phyloP scores from a whole-genome alignment of 2,329 filamentous ascomycete species.

The Ceratocystis ficicola region DNA sequence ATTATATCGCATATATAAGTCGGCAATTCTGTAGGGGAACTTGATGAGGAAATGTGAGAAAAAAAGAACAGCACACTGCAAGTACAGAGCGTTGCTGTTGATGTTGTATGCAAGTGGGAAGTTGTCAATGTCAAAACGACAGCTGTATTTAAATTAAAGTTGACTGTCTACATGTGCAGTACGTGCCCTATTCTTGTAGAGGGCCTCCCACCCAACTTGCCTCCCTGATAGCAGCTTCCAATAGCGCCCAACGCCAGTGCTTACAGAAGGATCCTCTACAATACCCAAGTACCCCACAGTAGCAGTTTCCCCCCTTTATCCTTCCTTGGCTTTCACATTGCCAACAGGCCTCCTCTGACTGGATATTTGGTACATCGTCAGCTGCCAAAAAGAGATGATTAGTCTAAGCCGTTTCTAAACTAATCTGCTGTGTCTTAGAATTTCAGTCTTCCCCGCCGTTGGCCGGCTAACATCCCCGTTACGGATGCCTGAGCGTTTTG shows the following conservation, averaged over 20 bases:
- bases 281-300: not conserved
- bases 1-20: not conserved
- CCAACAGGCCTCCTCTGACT: not conserved
- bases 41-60: not conserved
- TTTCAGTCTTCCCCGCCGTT: constrained; percentile 1
- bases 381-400: not conserved
- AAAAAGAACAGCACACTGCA: not conserved
- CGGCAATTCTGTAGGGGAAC: not conserved
- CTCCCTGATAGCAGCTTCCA: not conserved
- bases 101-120: not conserved
- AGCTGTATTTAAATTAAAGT: constrained; percentile 1
- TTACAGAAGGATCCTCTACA: not conserved
- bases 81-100: not conserved
- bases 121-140: constrained; percentile 5
- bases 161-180: not conserved
- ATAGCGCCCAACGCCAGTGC: not conserved
- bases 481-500: not conserved
- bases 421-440: not conserved
- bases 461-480: constrained; percentile 13
- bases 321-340: not conserved
- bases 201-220: not conserved
- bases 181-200: not conserved
- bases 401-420: not conserved
- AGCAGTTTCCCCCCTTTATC: not conserved
- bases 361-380: not conserved